Base-by-base conservation (phyloP, 2,329 filamentous ascomycete species). In the Cytospora mali region DNA sequence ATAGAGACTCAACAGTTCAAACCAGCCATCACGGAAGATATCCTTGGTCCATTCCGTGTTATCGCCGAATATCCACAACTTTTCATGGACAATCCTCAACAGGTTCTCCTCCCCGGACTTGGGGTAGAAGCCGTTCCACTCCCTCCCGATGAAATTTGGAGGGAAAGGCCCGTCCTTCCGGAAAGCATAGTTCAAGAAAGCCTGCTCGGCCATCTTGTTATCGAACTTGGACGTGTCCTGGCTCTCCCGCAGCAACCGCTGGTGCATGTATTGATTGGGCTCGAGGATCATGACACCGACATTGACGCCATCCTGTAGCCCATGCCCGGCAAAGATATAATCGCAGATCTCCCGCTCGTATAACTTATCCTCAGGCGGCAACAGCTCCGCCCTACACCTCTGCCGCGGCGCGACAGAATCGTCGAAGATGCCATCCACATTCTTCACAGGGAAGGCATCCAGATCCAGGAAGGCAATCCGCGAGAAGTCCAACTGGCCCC, bases 201-300 rank as follows among this genome's bases (percentile, higher is more conserved):
- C 63, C 53, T 65, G 63, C 56, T 63, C 63, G 53, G 60, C 63
- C 63, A 63, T 65, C 39, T 57, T 61, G 31, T 62, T 65, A 23
- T 62, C 63, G 48, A 65, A 65, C 60, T 60, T 62, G 33, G 55
- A 50, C 28, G 63, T 63, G 39, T 63, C 61, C 49, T 51, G 29
- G 35, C 61, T 60, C 56, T 65, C 60, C 21, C 63, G 60, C 53
- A 63, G 53, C 25, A 62, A 46, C 21, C 63, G 55, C 46, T 51
- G 31, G 35, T 65, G 63, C 63, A 65, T 65, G 51, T 55, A 55
- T 18, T 25, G 27, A 55, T 65, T 65, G 55, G 63, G 63, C 59
- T 65, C 60, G 5, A 65, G 52, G 55, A 65, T 60, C 6, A 65
- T 27, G 14, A 62, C 60, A 1, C 63, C 60, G 21, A 62, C 63